Evolutionary conservation across 1,139 yeast genomes (phyloP), one percentile per base, ranked within the genome.

Genomic region (Ogataea hybrid): DNA sequence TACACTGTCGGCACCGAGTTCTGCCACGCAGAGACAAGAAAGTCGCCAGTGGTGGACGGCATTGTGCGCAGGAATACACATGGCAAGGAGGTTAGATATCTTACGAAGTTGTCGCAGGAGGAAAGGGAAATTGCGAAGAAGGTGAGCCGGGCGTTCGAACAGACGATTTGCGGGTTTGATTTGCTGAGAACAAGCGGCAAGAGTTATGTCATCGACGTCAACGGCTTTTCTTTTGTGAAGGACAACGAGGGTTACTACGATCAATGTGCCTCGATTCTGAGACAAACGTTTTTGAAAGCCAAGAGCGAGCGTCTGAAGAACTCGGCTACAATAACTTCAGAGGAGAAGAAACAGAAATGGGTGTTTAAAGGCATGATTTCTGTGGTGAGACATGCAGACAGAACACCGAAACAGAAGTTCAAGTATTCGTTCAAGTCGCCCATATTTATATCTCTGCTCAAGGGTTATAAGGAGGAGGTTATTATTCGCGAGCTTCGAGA

Each of bases 331-430:
- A 41, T 32, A 8, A 28, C 28, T 25, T 28, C 42, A n/a, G 92
- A 84, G 61, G 92, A 86, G 53, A 86, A 87, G 65, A 84, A 85
- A 54, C 97, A 90, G 61, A 92, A 92, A 63, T 94, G 99, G 99
- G 88, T 86, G 4, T 84, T 92, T 63, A 94, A 94, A 64, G 97
- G 97, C 7, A 71, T 86, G 68, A 96, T 92, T 8, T 77, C 85
- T 23, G 95, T 92, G 25, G 84, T 94, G 42, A 79, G 99, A 57
- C 99, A 94, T 65, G 98, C 98, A 4, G 99, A 94, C 62, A 79
- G 99, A 62, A 94, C 98, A 0, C 98, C 98, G n/a, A 94, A 94
- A 61, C 98, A 94, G 65, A 94, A 94, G 62, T 88, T 94, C 70
- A 94, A 94, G 61, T 94, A 88, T 64, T 89, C 97, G 0, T 94